These are phyloP conservation scores for Teratosphaeria epicoccoides DNA, from an alignment of 2,329 filamentous ascomycete genomes.

Conservation along the genomic window DNA sequence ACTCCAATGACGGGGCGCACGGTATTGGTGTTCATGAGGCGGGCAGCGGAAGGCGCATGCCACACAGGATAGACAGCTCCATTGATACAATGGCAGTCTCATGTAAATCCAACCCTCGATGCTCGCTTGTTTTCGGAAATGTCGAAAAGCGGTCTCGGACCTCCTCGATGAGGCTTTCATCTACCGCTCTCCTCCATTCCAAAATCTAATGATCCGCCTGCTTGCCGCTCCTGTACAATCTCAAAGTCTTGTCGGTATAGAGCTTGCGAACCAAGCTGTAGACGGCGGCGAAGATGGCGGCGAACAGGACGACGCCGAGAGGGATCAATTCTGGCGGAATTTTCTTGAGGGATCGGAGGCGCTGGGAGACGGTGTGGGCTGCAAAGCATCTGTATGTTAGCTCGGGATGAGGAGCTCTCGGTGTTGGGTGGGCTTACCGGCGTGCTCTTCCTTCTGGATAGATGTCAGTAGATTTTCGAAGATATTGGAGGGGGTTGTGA, in stretches of 20 bases:
- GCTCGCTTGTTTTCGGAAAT: neutral
- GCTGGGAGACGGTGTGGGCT: slow-evolving; percentile 97
- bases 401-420: neutral
- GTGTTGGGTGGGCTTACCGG: slow-evolving; percentile 40
- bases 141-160: neutral
- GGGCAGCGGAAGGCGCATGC: neutral
- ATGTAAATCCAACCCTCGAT: neutral
- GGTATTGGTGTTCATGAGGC: neutral
- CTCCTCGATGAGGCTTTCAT: neutral
- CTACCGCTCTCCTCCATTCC: neutral
- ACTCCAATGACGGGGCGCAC: no score
- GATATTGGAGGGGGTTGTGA: neutral
- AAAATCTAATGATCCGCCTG: neutral
- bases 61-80: neutral
- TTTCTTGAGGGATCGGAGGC: slow-evolving; percentile 77
- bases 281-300: slow-evolving; percentile 63
- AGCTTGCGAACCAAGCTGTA: slow-evolving; percentile 82
- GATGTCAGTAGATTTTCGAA: slow-evolving; percentile 29
- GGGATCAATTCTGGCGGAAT: slow-evolving; percentile 91
- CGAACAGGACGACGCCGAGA: slow-evolving; percentile 75
- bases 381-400: slow-evolving; percentile 9
- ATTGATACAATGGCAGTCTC: neutral
- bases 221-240: slow-evolving; percentile 58
- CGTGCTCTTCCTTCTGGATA: slow-evolving; percentile 51
- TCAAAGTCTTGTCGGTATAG: slow-evolving; percentile 80